A percentile compares a stretch with the other conserved stretches of the same genome.
Conservation (phyloP, 345 rosid species). For the Luvunga scandens region DNA sequence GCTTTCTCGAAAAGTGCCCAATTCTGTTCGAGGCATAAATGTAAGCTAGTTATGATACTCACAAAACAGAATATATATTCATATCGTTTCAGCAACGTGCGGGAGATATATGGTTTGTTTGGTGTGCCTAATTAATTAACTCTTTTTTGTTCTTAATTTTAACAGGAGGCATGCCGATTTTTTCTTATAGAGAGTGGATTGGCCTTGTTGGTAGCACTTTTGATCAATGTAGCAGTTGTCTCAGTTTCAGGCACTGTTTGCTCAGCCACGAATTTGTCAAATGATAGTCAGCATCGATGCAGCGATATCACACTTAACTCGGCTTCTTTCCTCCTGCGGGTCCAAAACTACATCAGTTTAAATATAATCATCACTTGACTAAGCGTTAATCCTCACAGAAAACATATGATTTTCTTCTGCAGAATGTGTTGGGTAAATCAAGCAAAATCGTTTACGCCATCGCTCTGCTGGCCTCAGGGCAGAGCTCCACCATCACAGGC, state of each 20-base stretch:
- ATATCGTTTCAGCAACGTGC: background rate
- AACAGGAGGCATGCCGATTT: slow-evolving; percentile 58
- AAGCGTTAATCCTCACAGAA: background rate
- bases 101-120: background rate
- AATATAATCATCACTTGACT: background rate
- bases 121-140: background rate
- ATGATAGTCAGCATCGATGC: slow-evolving; percentile 29
- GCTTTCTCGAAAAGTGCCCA: slow-evolving; percentile 46
- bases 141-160: background rate
- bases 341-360: background rate
- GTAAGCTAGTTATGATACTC: slow-evolving; percentile 17
- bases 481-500: slow-evolving; percentile 66
- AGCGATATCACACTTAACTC: slow-evolving; percentile 54
- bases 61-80: background rate
- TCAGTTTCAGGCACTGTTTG: slow-evolving; percentile 64
- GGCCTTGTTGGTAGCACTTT: slow-evolving; percentile 58
- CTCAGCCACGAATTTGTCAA: slow-evolving; percentile 26
- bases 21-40: slow-evolving; percentile 46
- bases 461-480: slow-evolving; percentile 71
- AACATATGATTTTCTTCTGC: slow-evolving; percentile 8
- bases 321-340: slow-evolving; percentile 77
- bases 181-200: slow-evolving; percentile 64
- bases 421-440: slow-evolving; percentile 67
- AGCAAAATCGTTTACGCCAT: slow-evolving; percentile 54
- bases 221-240: slow-evolving; percentile 55